Evolutionary conservation across 768 basidiomycete genomes (phyloP).

Genomic region (Steccherinum ochraceum): DNA sequence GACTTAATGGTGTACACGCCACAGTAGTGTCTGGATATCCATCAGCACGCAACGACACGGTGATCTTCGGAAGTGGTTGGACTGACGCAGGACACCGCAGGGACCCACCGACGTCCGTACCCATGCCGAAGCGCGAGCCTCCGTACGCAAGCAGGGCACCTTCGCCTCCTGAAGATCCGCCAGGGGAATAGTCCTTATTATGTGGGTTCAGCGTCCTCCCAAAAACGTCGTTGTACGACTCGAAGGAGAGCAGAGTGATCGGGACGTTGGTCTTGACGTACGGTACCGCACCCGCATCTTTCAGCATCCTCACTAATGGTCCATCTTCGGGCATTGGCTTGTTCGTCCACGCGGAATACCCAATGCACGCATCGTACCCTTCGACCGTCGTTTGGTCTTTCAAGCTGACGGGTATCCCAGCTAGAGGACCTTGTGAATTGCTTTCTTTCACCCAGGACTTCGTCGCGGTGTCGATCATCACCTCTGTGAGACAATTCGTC

Average conservation of each 20-base stretch:
- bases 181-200: slow-evolving; percentile 31
- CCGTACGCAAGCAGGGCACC: slow-evolving; percentile 41
- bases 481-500: slow-evolving; percentile 43
- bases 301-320: slow-evolving; percentile 32
- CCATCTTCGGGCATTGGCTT: slow-evolving; percentile 30
- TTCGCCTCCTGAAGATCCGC: slow-evolving; percentile 48
- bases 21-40: slow-evolving; percentile 18
- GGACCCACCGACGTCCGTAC: slow-evolving; percentile 46
- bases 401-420: slow-evolving; percentile 44
- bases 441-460: slow-evolving; percentile 16
- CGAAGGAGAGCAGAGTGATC: slow-evolving; percentile 34
- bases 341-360: slow-evolving; percentile 35
- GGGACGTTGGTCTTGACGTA: slow-evolving; percentile 40
- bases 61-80: no score
- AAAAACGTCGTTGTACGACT: slow-evolving; percentile 38
- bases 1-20: slow-evolving; percentile 40
- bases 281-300: slow-evolving; percentile 36
- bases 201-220: slow-evolving; percentile 44
- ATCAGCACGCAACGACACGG: slow-evolving; percentile 54
- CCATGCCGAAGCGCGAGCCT: slow-evolving; percentile 39
- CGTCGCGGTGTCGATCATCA: slow-evolving; percentile 15
- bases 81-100: slow-evolving; percentile 42
- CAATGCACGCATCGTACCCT: slow-evolving; percentile 44
- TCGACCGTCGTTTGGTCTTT: slow-evolving; percentile 41
- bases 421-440: slow-evolving; percentile 26